These are phyloP conservation scores for Suillus hirtellus DNA, from an alignment of 768 basidiomycete genomes.

Conservation along the genomic window DNA sequence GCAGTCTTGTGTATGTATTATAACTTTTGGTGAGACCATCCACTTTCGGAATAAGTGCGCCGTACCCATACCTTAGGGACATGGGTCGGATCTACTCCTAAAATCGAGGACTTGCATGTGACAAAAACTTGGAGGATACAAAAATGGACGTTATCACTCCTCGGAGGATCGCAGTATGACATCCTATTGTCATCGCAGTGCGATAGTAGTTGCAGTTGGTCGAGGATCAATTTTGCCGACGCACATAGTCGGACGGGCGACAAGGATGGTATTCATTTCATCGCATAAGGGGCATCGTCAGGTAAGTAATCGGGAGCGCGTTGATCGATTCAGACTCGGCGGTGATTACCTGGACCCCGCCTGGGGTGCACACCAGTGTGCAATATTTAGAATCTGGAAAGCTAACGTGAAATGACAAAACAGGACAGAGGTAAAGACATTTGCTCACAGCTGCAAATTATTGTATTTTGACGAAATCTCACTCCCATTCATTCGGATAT, in stretches of 20 bases:
- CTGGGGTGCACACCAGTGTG: neutral
- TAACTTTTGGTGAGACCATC: neutral
- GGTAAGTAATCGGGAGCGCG: neutral
- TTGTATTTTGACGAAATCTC: neutral
- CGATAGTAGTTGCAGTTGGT: neutral
- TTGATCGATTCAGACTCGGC: neutral
- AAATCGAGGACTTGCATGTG: neutral
- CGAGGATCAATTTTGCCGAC: neutral
- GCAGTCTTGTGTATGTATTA: neutral
- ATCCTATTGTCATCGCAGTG: neutral
- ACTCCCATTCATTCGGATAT: neutral
- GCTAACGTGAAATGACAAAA: neutral
- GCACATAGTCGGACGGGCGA: neutral
- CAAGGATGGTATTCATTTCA: neutral
- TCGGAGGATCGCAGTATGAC: neutral
- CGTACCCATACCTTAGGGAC: neutral
- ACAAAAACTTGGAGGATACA: neutral
- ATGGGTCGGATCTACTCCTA: neutral
- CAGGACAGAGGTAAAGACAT: neutral
- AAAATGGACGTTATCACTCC: neutral
- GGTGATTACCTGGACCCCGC: neutral
- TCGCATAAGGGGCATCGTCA: neutral
- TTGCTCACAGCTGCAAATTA: neutral
- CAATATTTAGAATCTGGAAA: neutral
- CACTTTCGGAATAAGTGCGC: neutral